Evolutionary conservation across 1,139 yeast genomes (phyloP), one percentile per base, ranked within the genome.

Genomic region (Kurtzmaniella quercitrusa): DNA sequence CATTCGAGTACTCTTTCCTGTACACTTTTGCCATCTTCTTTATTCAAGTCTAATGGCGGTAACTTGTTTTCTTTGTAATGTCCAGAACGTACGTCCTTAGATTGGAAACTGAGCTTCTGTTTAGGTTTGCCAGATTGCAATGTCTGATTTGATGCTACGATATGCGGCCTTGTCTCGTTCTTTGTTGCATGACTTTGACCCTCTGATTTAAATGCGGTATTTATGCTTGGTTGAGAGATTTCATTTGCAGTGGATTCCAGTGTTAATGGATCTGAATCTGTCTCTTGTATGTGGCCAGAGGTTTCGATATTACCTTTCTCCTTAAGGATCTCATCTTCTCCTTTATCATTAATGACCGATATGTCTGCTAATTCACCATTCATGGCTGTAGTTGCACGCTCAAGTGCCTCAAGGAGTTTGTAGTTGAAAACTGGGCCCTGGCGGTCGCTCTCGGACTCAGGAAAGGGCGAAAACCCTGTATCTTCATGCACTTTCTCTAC

Each of bases 361-460:
- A 36, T 45, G 26, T 47, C 52, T 20, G 46, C 51, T 12, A 50
- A 16, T 9, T 38, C 41, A 36, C 23, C 38, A 28, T 42, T 41
- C 30, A 38, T 33, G 49, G 49, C 59, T 14, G 46, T 43, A n/a
- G 55, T 53, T 7, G 61, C 63, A 38, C 57, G 52, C 41, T 65
- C 70, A 20, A 66, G 53, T 3, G 66, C 67, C 42, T 65, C 71
- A 30, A 64, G 48, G 12, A 66, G 50, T 37, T 62, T 63, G 42
- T 60, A 62, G 42, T 65, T 57, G 49, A 65, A 63, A 2, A 61
- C 57, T 3, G 66, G 64, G 22, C 57, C 51, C 8, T 50, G 44
- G 33, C 38, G 43, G 3, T 45, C 54, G 5, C 50, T 55, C 28
- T 55, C 54, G 38, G 55, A 62, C 8, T 45, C 46, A 7, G 70